Conservation (phyloP, 805 yeast genomes). For the Brettanomyces custersianus region DNA sequence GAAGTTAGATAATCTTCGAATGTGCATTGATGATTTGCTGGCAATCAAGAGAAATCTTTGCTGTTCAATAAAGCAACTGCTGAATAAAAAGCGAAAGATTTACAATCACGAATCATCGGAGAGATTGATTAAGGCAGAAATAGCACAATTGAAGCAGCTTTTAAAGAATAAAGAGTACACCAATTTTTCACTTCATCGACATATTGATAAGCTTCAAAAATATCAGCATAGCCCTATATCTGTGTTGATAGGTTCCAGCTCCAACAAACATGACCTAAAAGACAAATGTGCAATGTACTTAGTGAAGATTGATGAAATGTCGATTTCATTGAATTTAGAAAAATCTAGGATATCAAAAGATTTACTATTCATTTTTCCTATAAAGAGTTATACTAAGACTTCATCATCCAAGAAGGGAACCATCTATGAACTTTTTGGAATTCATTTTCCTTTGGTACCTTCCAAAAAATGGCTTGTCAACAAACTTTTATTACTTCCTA, state of each 20-base stretch:
- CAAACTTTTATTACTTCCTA: constrained; percentile 15
- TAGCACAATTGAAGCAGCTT: not conserved
- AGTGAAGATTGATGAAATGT: constrained; percentile 9
- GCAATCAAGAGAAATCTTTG: constrained; percentile 11
- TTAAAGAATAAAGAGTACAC: not conserved
- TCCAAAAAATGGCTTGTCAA: constrained; percentile 6
- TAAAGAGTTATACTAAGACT: constrained; percentile 10
- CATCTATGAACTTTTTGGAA: constrained; percentile 24
- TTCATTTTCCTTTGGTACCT: constrained; percentile 19
- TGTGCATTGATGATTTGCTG: constrained; percentile 27
- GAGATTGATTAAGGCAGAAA: not conserved
- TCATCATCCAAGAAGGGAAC: constrained; percentile 13
- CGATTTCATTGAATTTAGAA: constrained; percentile 10
- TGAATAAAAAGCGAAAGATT: not conserved
- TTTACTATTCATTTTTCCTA: constrained; percentile 25
- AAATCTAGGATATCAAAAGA: constrained; percentile 19
- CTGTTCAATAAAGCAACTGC: not conserved
- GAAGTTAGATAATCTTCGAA: constrained; percentile 31
- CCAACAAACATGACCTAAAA: not conserved
- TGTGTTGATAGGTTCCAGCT: too few relatives aligned
- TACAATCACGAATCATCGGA: not conserved
- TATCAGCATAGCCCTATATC: too few relatives aligned
- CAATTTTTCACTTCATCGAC: not conserved
- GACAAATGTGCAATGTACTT: constrained; percentile 10
- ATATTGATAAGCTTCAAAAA: not conserved